A percentile compares a stretch with the other conserved stretches of the same genome.
phyloP scores from a whole-genome alignment of 108 stramenopile genomes.

The Skeletonema menzelii region DNA sequence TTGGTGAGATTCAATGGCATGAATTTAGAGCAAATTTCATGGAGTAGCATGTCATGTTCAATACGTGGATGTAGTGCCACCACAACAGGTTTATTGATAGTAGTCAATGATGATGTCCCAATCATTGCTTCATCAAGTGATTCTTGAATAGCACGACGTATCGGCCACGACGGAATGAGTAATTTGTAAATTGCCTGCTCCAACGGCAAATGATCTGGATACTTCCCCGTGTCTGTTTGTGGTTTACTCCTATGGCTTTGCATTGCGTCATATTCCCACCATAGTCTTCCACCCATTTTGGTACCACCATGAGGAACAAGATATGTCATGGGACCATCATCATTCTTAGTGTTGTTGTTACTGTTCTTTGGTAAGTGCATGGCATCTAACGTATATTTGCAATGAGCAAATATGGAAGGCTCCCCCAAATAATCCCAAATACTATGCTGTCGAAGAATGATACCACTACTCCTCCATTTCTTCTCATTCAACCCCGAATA shows the following conservation, averaged over 20 bases:
- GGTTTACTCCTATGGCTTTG: neutral
- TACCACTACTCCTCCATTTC: neutral
- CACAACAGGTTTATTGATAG: neutral
- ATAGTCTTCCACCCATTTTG: constrained; percentile 1
- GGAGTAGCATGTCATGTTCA: constrained; percentile 74
- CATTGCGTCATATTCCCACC: constrained; percentile 9
- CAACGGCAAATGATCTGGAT: constrained; percentile 18
- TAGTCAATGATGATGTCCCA: neutral
- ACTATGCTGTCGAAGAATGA: neutral
- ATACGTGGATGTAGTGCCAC: constrained; percentile 78
- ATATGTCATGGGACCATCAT: constrained; percentile 11
- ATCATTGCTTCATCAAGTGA: neutral
- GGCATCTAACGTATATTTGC: neutral
- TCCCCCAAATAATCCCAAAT: neutral
- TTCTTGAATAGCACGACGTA: neutral
- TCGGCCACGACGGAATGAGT: constrained; percentile 6
- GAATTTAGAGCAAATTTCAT: constrained; percentile 43
- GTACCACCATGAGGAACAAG: constrained; percentile 32
- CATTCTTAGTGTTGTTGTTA: too few relatives aligned
- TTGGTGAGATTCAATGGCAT: constrained; percentile 68
- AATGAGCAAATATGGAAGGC: neutral
- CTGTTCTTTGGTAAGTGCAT: too few relatives aligned
- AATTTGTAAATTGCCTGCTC: constrained; percentile 30
- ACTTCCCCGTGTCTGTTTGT: neutral
- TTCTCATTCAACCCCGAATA: neutral